A percentile compares a stretch with the other conserved stretches of the same genome.
Conservation (phyloP, 2,329 filamentous ascomycete genomes). For the Paraconiothyrium sp. region DNA sequence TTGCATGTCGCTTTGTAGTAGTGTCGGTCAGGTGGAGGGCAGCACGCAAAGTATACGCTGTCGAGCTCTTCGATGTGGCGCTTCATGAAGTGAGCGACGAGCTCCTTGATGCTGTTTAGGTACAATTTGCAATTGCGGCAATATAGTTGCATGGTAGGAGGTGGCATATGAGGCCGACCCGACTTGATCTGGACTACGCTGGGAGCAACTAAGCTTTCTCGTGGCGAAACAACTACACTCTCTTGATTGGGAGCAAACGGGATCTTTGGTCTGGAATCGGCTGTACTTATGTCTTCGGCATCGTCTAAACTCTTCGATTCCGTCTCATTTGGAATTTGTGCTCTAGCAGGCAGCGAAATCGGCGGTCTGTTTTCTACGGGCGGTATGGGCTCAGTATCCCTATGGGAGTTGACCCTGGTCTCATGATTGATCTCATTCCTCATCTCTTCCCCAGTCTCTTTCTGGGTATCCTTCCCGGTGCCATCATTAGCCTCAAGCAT, state of each 20-base stretch:
- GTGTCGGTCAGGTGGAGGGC: background rate
- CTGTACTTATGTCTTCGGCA: background rate
- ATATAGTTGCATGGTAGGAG: background rate
- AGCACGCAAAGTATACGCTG: background rate
- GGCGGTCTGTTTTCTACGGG: too few species aligned
- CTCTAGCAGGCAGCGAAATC: background rate
- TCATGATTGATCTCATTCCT: too few species aligned
- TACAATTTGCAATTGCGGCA: background rate
- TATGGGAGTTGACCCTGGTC: too few species aligned
- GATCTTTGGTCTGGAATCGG: too few species aligned
- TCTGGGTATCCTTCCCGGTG: too few species aligned
- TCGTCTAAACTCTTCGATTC: background rate
- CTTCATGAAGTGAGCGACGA: constrained; percentile 1
- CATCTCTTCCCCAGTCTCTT: too few species aligned
- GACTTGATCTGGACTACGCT: too few species aligned
- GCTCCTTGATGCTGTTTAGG: background rate
- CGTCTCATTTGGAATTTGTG: background rate
- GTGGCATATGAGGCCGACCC: too few species aligned
- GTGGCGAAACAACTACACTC: too few species aligned
- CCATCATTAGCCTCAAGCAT: background rate
- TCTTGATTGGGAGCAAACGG: background rate
- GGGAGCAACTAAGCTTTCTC: too few species aligned
- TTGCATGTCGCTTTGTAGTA: background rate
- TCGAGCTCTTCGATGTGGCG: background rate
- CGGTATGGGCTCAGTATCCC: too few species aligned